Base-by-base conservation (phyloP, 306 rosid species). In the Astragalus glycyphyllos region DNA sequence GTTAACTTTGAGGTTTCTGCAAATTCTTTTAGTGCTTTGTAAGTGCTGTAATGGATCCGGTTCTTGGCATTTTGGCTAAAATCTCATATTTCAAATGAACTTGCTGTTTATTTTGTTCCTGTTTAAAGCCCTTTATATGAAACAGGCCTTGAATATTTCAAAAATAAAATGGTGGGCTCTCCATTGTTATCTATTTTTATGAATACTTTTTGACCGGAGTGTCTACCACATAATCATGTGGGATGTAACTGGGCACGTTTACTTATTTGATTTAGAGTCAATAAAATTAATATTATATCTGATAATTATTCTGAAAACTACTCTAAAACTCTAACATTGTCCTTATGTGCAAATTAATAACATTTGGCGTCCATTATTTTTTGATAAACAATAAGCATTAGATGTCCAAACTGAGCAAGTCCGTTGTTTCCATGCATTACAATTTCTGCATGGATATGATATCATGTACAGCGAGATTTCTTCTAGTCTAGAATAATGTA, bases 401-500 rank as follows among this genome's bases (percentile, higher is more conserved):
- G 41, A 10, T 15, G 16, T 23, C 7, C 62, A n/a, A 53, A 47
- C 65, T 26, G 48, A 11, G 15, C 4, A 12, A 10, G 16, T 49
- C 65, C 67, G 38, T 70, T 70, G 57, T 53, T 61, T 41, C n/a
- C 9, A 46, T 47, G 42, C 42, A 20, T 68, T 37, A 47, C 48
- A 2, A 14, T 80, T 40, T 49, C 11, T 32, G 3, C 5, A 26
- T 9, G 8, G 37, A 38, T 40, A 38, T 38, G 6, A 35, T 15
- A 32, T 64, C 4, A n/a, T 14, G 8, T 44, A 29, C 46, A 71
- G 48, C 56, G 69, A 59, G 20, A 68, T 58, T 23, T 61, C 40
- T 57, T 20, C 58, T 16, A 49, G 77, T 20, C 58, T 16, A 49
- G 77, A 58, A 59, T 68, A 56, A 48, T 80, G 61, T 78, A 34